These are phyloP conservation scores for Cryphonectria nitschkei DNA, from an alignment of 2,329 filamentous ascomycete genomes.

Conservation along the genomic window DNA sequence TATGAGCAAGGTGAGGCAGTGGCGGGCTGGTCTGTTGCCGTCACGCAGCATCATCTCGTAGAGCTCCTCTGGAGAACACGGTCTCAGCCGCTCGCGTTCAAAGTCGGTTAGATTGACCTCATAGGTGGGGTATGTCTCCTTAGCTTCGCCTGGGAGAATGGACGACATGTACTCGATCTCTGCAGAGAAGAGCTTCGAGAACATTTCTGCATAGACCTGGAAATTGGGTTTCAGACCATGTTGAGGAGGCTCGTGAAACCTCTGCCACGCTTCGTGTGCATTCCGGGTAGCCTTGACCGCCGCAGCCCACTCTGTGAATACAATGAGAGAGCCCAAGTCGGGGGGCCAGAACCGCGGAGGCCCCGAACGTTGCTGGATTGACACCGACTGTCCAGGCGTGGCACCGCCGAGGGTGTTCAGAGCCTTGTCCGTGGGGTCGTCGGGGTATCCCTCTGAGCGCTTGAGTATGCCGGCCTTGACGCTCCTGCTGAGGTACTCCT, in stretches of 20 bases:
- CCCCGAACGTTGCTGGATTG: slow-evolving; percentile 56
- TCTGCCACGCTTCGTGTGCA: slow-evolving; percentile 62
- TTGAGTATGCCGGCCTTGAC: slow-evolving; percentile 57
- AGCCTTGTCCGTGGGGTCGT: slow-evolving; percentile 50
- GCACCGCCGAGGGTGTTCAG: slow-evolving; percentile 59
- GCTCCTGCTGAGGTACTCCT: slow-evolving; percentile 58
- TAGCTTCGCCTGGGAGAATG: slow-evolving; percentile 62
- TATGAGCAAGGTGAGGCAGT: slow-evolving; percentile 60
- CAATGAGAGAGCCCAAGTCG: slow-evolving; percentile 38
- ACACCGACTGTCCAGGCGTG: slow-evolving; percentile 54
- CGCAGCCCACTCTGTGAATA: slow-evolving; percentile 54
- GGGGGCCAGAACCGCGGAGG: slow-evolving; percentile 39
- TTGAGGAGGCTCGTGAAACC: slow-evolving; percentile 46
- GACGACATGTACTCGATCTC: slow-evolving; percentile 32
- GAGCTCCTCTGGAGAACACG: slow-evolving; percentile 62
- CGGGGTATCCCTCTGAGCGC: slow-evolving; percentile 59
- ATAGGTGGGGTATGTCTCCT: slow-evolving; percentile 57
- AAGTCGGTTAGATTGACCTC: slow-evolving; percentile 65
- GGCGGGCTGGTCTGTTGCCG: slow-evolving; percentile 51
- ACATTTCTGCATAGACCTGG: slow-evolving; percentile 62
- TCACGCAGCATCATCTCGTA: slow-evolving; percentile 60
- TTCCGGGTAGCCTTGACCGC: slow-evolving; percentile 63
- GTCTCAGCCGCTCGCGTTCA: slow-evolving; percentile 63
- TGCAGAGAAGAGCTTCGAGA: slow-evolving; percentile 56
- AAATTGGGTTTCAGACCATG: slow-evolving; percentile 41